phyloP scores from a whole-genome alignment of 1,284 basidiomycete genomes.

The Chondrostereum purpureum region DNA sequence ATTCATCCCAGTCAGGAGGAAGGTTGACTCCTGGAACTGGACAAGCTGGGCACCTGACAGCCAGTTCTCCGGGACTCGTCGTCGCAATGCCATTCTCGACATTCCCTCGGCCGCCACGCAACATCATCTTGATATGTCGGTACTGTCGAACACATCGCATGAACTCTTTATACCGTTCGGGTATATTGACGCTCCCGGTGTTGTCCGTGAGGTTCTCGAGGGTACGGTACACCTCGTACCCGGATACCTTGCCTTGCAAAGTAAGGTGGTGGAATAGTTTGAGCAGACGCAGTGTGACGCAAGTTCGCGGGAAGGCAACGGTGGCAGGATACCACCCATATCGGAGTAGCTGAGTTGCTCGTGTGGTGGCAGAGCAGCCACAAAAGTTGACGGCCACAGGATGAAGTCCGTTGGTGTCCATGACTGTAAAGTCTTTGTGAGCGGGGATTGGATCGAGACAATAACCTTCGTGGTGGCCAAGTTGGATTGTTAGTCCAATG shows the following conservation, averaged over 20 bases:
- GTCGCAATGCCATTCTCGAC: conserved; percentile 7
- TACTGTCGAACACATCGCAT: conserved; percentile 12
- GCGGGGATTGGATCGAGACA: neutral
- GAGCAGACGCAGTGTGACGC: conserved; percentile 1
- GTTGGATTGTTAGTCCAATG: conserved; percentile 3
- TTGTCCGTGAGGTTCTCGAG: too few species aligned
- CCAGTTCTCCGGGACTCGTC: conserved; percentile 12
- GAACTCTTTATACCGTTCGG: conserved; percentile 11
- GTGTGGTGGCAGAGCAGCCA: neutral
- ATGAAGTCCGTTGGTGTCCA: conserved; percentile 7
- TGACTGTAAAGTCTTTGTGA: conserved; percentile 2
- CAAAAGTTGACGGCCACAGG: conserved; percentile 3
- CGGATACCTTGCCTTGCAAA: conserved; percentile 21
- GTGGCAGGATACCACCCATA: conserved; percentile 1
- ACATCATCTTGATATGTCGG: conserved; percentile 14
- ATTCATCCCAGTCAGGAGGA: conserved; percentile 9
- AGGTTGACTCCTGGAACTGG: conserved; percentile 18
- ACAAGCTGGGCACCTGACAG: conserved; percentile 18
- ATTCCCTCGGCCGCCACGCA: conserved; percentile 15
- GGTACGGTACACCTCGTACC: conserved; percentile 20
- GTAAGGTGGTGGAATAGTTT: conserved; percentile 19
- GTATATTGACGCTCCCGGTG: conserved; percentile 13
- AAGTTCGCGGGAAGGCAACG: conserved; percentile 1
- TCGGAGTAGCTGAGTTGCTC: neutral
- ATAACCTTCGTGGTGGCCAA: conserved; percentile 1